Evolutionary conservation across 2,329 filamentous ascomycete genomes (phyloP), one percentile per base, ranked within the genome.

Genomic region (Sporothrix mexicana): DNA sequence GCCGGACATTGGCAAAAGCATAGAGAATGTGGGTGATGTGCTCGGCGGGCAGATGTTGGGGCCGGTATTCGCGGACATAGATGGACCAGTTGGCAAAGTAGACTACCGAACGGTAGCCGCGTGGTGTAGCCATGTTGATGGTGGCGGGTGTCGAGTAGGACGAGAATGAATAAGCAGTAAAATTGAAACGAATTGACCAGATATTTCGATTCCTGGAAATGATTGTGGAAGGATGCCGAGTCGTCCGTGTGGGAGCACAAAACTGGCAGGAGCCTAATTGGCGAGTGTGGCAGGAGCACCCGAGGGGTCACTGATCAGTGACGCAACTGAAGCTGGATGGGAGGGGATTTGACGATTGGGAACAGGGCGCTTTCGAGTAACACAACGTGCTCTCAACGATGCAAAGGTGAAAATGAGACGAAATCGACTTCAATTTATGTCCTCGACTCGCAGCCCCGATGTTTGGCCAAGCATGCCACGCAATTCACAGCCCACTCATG

Each of bases 21-120:
- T 98, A 98, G 17, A 98, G 88, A 4, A 98, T 83, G 79, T 98
- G 95, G 0, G 95, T 98, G 57, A 98, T 88, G 72, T 93, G 92
- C 71, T 94, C 88, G 3, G 87, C 90, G 0, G 93, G 93, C 6
- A 98, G 87, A 79, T 97, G 90, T 79, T 97, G 92, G 0, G 95
- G 94, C n/a, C 90, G 88, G 80, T 96, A 92, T 78, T 95, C 92
- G 72, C 95, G 90, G 53, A 85, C 93, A 81, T 98, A 98, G 77
- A 97, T 95, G 75, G 93, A 93, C 93, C 91, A 93, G 81, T 93
- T 93, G 74, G 92, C 90, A 78, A 89, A 94, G 82, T 93, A 94
- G 49, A 88, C 91, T 25, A 94, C 90, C 1, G 90, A 85, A 75
- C 89, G 88, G 82, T 88, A 92, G 75, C 87, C 88, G 2, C 68